These are phyloP conservation scores for Calonectria hawksworthii DNA, from an alignment of 2,329 filamentous ascomycete genomes.

Conservation along the genomic window DNA sequence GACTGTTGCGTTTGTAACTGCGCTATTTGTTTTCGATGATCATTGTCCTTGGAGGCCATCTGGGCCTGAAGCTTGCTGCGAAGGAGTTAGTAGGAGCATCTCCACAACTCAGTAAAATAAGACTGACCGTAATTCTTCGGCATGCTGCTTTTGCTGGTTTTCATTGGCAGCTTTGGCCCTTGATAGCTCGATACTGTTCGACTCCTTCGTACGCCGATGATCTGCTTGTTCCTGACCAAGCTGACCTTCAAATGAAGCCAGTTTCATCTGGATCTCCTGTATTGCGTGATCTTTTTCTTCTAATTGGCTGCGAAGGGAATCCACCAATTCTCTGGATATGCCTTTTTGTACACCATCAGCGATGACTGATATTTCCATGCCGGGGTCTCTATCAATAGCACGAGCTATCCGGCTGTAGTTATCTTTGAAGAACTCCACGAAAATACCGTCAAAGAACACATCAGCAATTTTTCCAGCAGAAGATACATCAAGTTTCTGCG, in stretches of 20 bases:
- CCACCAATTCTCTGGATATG: slow-evolving; percentile 93
- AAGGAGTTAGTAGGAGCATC: slow-evolving; percentile 32
- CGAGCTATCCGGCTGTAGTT: slow-evolving; percentile 89
- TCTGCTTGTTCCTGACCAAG: slow-evolving; percentile 82
- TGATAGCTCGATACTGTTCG: slow-evolving; percentile 56
- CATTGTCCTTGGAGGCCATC: slow-evolving; percentile 46
- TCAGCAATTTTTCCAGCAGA: slow-evolving; percentile 73
- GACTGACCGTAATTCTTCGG: slow-evolving; percentile 71
- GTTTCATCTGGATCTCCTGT: slow-evolving; percentile 61
- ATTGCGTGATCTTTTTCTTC: slow-evolving; percentile 75
- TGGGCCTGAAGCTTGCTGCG: slow-evolving; percentile 51
- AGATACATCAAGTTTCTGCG: slow-evolving; percentile 73
- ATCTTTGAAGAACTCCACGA: slow-evolving; percentile 95
- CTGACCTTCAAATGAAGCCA: slow-evolving; percentile 64
- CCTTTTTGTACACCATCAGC: slow-evolving; percentile 87
- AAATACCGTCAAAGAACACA: slow-evolving; percentile 87
- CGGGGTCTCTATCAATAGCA: slow-evolving; percentile 92
- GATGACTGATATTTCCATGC: slow-evolving; percentile 85
- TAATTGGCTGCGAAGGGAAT: slow-evolving; percentile 83
- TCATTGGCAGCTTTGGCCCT: slow-evolving; percentile 77
- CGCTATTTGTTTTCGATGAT: slow-evolving; percentile 47
- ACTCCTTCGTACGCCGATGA: slow-evolving; percentile 74
- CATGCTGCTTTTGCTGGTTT: slow-evolving; percentile 77
- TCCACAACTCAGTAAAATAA: too few relatives aligned
- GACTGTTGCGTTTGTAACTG: slow-evolving; percentile 49